Base-by-base conservation (phyloP, 257 asterid species). In the Dorcoceras hygrometricum region DNA sequence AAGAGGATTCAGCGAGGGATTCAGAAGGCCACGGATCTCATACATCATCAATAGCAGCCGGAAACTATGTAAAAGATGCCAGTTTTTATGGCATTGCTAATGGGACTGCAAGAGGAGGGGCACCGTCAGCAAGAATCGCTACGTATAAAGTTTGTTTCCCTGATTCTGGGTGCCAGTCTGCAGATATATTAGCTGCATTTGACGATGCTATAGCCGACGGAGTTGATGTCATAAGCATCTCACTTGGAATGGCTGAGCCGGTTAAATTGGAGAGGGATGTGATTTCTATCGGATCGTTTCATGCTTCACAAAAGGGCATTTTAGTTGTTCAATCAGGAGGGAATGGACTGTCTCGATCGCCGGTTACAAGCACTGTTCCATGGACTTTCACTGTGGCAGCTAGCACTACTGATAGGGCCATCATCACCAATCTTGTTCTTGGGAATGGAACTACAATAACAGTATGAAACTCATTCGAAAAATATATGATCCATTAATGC, bases 171-270 rank as follows among this genome's bases (percentile, higher is more conserved):
- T 71, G 80, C 34, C 0, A 5, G 5, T 60, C 62, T 0, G n/a
- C 25, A 0, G 78, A 18, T 23, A 34, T 78, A 54, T 10, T 78
- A 14, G 80, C 80, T 0, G 79, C 73, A 5, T 76, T 79, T 27
- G 81, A 79, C 29, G 84, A 79, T 65, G 81, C 84, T 10, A 73
- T 76, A 27, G 83, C 88, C 4, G 88, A 83, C 57, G 85, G 88
- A 25, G 85, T 80, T 0, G 82, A 80, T 55, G 73, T 83, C 24
- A 73, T 83, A 5, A 27, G 80, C 0, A 8, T 77, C 2, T 83
- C 88, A 0, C 6, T 83, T 20, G 79, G 78, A 43, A 0, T 27
- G 36, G 0, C 0, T 0, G 0, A 0, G 7, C 50, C 70, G 7
- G 0, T 23, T 0, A 39, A 57, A 2, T 12, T 71, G 1, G 14